Evolutionary conservation across 345 rosid genomes (phyloP).

Genomic region (Citrus maxima): DNA sequence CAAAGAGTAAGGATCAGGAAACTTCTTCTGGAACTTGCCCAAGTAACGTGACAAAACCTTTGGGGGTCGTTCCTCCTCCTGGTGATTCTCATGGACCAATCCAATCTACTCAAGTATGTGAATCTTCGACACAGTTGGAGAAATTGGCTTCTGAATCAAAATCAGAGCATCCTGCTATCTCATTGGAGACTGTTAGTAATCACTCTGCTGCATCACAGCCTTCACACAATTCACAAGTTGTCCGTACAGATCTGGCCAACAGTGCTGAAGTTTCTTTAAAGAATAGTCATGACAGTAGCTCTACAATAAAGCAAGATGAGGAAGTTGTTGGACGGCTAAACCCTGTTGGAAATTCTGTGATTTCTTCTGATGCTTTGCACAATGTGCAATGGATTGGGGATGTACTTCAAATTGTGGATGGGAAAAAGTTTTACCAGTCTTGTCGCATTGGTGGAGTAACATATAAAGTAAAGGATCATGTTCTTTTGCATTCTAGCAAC

Average conservation of each 20-base stretch:
- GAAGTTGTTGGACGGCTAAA: constrained; percentile 20
- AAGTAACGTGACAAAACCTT: constrained; percentile 17
- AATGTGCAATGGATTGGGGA: constrained; percentile 45
- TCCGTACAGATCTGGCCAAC: constrained; percentile 18
- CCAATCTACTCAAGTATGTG: constrained; percentile 25
- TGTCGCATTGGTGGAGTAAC: constrained; percentile 49
- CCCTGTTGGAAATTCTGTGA: constrained; percentile 28
- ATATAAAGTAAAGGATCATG: constrained; percentile 59
- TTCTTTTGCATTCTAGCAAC: constrained; percentile 40
- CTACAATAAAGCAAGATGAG: constrained; percentile 21
- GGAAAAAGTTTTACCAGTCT: constrained; percentile 43
- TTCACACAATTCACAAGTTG: constrained; percentile 17
- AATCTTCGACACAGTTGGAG: constrained; percentile 21
- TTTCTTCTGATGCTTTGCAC: constrained; percentile 24
- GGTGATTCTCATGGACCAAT: constrained; percentile 21
- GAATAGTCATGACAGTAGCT: constrained; percentile 4
- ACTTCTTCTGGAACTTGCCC: constrained; percentile 21
- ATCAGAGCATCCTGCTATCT: constrained; percentile 19
- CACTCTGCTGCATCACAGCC: constrained; percentile 22
- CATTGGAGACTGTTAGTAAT: constrained; percentile 11
- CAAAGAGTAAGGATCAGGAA: constrained; percentile 26
- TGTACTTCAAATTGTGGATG: constrained; percentile 35
- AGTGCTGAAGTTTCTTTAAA: constrained; percentile 26
- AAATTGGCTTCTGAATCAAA: constrained; percentile 20
- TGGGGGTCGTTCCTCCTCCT: constrained; percentile 23